Evolutionary conservation across 768 basidiomycete genomes (phyloP).

Genomic region (Pleurotus ostreatus): DNA sequence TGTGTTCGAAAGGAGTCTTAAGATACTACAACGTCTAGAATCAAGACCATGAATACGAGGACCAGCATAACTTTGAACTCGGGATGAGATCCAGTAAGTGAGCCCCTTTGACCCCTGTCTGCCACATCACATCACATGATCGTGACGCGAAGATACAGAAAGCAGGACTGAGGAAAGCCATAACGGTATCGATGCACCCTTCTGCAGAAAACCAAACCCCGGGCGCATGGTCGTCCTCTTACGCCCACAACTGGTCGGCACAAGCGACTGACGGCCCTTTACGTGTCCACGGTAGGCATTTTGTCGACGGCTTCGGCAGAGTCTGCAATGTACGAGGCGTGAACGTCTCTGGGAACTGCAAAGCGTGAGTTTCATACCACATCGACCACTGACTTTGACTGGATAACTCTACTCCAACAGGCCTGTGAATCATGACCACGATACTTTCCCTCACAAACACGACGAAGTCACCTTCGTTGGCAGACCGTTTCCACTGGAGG

Average conservation of each 20-base stretch:
- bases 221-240: conserved; percentile 35
- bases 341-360: conserved; percentile 79
- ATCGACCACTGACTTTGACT: too few species aligned
- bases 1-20: too few species aligned
- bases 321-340: conserved; percentile 81
- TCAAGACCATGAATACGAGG: too few species aligned
- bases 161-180: too few species aligned
- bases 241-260: conserved; percentile 73
- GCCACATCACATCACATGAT: too few species aligned
- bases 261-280: conserved; percentile 53
- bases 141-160: too few species aligned
- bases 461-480: conserved; percentile 79
- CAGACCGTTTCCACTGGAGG: conserved; percentile 85
- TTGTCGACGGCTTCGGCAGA: conserved; percentile 76
- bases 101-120: too few species aligned
- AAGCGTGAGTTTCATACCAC: conserved; percentile 52
- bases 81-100: too few species aligned
- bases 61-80: too few species aligned
- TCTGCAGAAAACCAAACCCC: conserved; percentile 44
- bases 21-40: too few species aligned
- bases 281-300: conserved; percentile 67
- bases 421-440: conserved; percentile 64
- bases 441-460: conserved; percentile 62
- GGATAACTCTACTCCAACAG: too few species aligned
- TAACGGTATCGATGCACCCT: conserved; percentile 32